These are phyloP conservation scores for Pedinophyceae sp. DNA, from an alignment of 139 green algal species.

Conservation along the genomic window DNA sequence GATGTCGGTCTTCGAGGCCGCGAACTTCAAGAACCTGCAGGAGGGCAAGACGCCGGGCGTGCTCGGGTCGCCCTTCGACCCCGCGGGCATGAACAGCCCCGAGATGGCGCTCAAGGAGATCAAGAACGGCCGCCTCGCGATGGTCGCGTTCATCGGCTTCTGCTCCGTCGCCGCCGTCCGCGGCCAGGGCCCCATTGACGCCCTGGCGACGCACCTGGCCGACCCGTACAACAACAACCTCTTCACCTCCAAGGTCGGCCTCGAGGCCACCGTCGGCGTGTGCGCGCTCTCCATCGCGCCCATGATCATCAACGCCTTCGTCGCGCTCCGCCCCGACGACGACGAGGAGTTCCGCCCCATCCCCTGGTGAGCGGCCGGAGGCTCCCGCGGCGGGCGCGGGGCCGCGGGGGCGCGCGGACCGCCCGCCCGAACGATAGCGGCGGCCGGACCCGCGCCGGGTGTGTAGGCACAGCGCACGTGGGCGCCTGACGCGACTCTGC, in stretches of 20 bases:
- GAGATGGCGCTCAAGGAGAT: conserved; percentile 14
- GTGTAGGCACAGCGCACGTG: too few species aligned
- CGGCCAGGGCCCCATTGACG: conserved; percentile 35
- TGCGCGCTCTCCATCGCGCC: conserved; percentile 5
- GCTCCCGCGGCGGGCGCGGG: too few species aligned
- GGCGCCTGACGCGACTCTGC: too few species aligned
- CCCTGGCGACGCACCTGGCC: conserved; percentile 36
- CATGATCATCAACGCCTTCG: conserved; percentile 7
- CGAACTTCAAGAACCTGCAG: conserved; percentile 27
- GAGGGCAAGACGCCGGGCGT: not conserved
- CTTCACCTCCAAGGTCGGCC: conserved; percentile 18
- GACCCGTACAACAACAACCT: conserved; percentile 21
- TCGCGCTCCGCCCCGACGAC: conserved; percentile 6
- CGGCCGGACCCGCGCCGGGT: too few species aligned
- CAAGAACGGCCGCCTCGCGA: conserved; percentile 26
- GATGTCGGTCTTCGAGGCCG: conserved; percentile 47
- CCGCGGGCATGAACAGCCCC: not conserved
- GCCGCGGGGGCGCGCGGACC: too few species aligned
- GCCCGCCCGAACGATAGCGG: too few species aligned
- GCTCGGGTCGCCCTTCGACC: conserved; percentile 5
- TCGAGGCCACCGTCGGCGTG: conserved; percentile 9
- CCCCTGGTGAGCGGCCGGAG: conserved; percentile 21
- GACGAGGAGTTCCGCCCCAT: conserved; percentile 22
- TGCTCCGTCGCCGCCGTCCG: conserved; percentile 26
- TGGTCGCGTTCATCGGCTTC: conserved; percentile 29